phyloP scores from a whole-genome alignment of 2,329 filamentous ascomycete species.

The Corynespora cassiicola region DNA sequence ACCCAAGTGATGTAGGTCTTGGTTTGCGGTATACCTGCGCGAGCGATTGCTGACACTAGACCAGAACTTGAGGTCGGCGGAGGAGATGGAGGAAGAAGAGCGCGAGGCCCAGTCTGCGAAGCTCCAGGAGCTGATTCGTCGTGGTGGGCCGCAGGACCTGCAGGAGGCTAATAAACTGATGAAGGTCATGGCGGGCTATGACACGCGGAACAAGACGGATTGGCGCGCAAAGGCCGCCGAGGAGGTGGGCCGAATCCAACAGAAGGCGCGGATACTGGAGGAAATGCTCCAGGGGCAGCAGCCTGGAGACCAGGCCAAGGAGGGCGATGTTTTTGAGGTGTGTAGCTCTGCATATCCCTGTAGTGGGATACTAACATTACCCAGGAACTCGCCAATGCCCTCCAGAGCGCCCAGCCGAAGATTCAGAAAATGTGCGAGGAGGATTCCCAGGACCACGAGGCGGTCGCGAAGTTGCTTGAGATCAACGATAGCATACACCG shows the following conservation, averaged over 20 bases:
- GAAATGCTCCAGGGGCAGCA: conserved; percentile 88
- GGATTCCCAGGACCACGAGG: conserved; percentile 95
- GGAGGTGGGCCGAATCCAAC: conserved; percentile 92
- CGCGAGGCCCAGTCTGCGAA: conserved; percentile 96
- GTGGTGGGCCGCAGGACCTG: conserved; percentile 88
- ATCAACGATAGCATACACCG: conserved; percentile 99
- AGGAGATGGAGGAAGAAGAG: conserved; percentile 99
- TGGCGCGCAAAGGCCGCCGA: conserved; percentile 97
- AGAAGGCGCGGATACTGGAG: conserved; percentile 90
- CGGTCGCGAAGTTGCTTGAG: conserved; percentile 91
- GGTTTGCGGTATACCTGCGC: not conserved
- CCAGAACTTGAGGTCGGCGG: conserved; percentile 91
- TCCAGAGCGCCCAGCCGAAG: conserved; percentile 95
- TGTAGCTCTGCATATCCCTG: not conserved
- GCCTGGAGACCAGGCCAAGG: conserved; percentile 77
- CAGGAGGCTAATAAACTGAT: conserved; percentile 97
- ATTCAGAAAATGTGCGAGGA: conserved; percentile 99
- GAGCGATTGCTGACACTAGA: conserved; percentile 22
- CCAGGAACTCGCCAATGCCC: conserved; percentile 82
- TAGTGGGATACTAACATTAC: conserved; percentile 20
- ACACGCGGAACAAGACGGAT: conserved; percentile 94
- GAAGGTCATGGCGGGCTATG: conserved; percentile 99
- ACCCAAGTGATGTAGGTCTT: conserved; percentile 86
- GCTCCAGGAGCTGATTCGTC: conserved; percentile 91
- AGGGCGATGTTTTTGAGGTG: conserved; percentile 73